These are phyloP conservation scores for Pleoardoris graminearum DNA, from an alignment of 2,329 filamentous ascomycete species.

Conservation along the genomic window DNA sequence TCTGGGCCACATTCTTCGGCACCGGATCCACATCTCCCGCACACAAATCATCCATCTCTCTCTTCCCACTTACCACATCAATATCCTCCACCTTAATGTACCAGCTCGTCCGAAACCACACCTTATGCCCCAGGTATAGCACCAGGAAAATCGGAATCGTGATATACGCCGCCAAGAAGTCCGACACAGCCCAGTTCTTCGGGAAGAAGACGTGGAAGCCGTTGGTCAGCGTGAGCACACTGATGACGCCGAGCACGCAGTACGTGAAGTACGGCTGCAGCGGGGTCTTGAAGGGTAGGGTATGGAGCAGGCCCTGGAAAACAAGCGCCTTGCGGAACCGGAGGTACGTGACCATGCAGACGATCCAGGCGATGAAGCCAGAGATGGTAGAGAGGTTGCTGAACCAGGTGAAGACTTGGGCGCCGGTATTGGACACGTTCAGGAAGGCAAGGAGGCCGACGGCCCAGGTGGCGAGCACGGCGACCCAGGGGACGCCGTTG, in stretches of 20 bases:
- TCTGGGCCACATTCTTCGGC: slow-evolving; percentile 40
- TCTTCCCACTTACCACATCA: slow-evolving; percentile 40
- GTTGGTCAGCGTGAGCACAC: slow-evolving; percentile 39
- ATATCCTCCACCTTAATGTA: slow-evolving; percentile 34
- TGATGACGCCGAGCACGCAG: slow-evolving; percentile 57
- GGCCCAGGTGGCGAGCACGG: slow-evolving; percentile 44
- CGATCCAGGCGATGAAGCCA: slow-evolving; percentile 60
- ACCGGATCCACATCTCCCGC: slow-evolving; percentile 38
- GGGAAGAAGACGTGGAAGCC: slow-evolving; percentile 59
- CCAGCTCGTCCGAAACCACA: slow-evolving; percentile 33
- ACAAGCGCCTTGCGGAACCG: slow-evolving; percentile 56
- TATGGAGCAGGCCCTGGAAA: slow-evolving; percentile 61
- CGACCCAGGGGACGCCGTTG: slow-evolving; percentile 47
- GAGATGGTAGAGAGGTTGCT: slow-evolving; percentile 67
- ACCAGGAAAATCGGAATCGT: slow-evolving; percentile 45
- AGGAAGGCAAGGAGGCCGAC: slow-evolving; percentile 55
- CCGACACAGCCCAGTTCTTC: slow-evolving; percentile 48
- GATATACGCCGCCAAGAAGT: slow-evolving; percentile 58
- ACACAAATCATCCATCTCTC: slow-evolving; percentile 44
- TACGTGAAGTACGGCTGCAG: slow-evolving; percentile 61
- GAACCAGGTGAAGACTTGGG: slow-evolving; percentile 67
- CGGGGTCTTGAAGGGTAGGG: slow-evolving; percentile 54
- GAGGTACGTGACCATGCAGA: slow-evolving; percentile 61
- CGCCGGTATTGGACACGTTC: slow-evolving; percentile 52
- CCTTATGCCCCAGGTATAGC: slow-evolving; percentile 42